Evolutionary conservation across 2,329 filamentous ascomycete species (phyloP).

Genomic region (Aspergillus sp.): DNA sequence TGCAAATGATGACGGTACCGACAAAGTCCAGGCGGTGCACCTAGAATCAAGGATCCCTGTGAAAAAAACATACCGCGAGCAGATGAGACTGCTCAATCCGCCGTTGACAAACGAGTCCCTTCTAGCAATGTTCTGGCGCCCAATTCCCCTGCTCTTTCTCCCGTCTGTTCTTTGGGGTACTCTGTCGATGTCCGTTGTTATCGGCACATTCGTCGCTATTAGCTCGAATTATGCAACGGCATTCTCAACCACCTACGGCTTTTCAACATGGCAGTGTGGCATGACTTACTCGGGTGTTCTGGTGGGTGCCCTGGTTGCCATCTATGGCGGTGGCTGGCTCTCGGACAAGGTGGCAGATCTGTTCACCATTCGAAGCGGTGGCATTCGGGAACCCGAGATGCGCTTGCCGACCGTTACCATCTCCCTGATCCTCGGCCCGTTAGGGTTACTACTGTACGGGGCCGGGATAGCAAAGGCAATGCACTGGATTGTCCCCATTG

Average conservation of each 20-base stretch:
- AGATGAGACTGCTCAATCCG: constrained; percentile 21
- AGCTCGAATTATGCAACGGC: constrained; percentile 24
- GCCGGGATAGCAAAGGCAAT: background rate
- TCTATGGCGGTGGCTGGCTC: constrained; percentile 50
- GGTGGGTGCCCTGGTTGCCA: constrained; percentile 41
- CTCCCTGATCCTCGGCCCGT: background rate
- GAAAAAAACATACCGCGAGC: background rate
- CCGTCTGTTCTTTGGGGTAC: constrained; percentile 26
- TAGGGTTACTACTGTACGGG: background rate
- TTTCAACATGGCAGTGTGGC: constrained; percentile 45
- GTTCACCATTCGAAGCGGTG: constrained; percentile 42
- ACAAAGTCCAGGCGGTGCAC: background rate
- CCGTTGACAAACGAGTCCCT: constrained; percentile 38
- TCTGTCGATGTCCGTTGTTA: constrained; percentile 26
- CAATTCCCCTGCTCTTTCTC: constrained; percentile 22
- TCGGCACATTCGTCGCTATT: constrained; percentile 36
- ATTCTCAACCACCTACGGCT: constrained; percentile 30
- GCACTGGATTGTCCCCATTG: constrained; percentile 56
- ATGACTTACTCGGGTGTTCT: constrained; percentile 54
- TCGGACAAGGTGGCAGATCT: constrained; percentile 45
- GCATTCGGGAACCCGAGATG: constrained; percentile 49
- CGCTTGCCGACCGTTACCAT: constrained; percentile 28
- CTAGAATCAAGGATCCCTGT: background rate
- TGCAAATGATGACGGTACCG: background rate
- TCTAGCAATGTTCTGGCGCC: constrained; percentile 21